Conservation (phyloP, 2,329 filamentous ascomycete species). For the Microcyclospora pomicola region DNA sequence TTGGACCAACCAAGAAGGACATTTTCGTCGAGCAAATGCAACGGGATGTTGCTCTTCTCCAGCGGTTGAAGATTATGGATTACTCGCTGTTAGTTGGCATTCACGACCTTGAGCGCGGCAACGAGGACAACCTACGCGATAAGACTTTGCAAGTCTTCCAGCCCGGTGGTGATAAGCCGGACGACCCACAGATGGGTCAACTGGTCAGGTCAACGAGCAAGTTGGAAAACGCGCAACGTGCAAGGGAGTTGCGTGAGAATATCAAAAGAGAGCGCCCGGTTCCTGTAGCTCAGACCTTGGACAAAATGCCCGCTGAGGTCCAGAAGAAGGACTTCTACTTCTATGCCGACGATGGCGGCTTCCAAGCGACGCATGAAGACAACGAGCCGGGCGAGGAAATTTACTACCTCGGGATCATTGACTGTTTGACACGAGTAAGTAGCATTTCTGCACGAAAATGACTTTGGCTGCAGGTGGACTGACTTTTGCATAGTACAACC, state of each 20-base stretch:
- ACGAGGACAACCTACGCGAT: slow-evolving; percentile 81
- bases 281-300: slow-evolving; percentile 72
- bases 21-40: slow-evolving; percentile 82
- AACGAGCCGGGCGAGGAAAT: slow-evolving; percentile 76
- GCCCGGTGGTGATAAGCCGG: slow-evolving; percentile 52
- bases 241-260: slow-evolving; percentile 77
- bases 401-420: slow-evolving; percentile 96
- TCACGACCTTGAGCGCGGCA: slow-evolving; percentile 78
- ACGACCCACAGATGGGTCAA: slow-evolving; percentile 37
- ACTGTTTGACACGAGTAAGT: slow-evolving; percentile 91
- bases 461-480: not conserved
- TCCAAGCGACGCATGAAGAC: slow-evolving; percentile 84
- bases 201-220: slow-evolving; percentile 86
- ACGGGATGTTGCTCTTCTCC: slow-evolving; percentile 71
- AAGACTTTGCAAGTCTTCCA: slow-evolving; percentile 93
- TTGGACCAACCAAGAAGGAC: slow-evolving; percentile 77
- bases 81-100: slow-evolving; percentile 93
- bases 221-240: slow-evolving; percentile 79
- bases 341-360: slow-evolving; percentile 86
- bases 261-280: slow-evolving; percentile 86
- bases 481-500: slow-evolving; percentile 54
- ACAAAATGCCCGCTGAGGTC: slow-evolving; percentile 77
- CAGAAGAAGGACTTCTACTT: slow-evolving; percentile 69
- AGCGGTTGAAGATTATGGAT: slow-evolving; percentile 92
- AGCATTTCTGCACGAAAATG: not conserved